Conservation (phyloP, 2,329 filamentous ascomycete species). For the Escovopsis sp. region DNA sequence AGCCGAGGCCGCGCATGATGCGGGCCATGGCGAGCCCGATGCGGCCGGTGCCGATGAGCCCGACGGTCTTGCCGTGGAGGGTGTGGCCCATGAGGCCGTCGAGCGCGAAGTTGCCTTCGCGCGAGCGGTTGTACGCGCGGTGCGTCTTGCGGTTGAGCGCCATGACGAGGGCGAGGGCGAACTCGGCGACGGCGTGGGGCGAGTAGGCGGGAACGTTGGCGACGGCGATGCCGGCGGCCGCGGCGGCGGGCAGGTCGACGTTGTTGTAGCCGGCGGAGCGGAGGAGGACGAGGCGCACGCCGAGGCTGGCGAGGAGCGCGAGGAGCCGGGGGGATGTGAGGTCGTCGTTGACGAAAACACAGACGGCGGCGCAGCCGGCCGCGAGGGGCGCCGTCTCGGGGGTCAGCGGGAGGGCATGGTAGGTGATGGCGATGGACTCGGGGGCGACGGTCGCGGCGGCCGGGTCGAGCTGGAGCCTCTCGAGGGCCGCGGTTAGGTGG, state of each 20-base stretch:
- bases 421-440: conserved; percentile 26
- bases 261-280: conserved; percentile 58
- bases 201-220: conserved; percentile 55
- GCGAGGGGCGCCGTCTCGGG: conserved; percentile 41
- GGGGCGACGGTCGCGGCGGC: conserved; percentile 10
- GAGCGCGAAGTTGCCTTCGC: conserved; percentile 53
- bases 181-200: conserved; percentile 56
- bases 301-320: conserved; percentile 33
- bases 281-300: conserved; percentile 44
- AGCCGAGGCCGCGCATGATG: conserved; percentile 52
- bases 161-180: conserved; percentile 51
- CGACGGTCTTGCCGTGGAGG: conserved; percentile 49
- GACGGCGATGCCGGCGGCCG: conserved; percentile 41
- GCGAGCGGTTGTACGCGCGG: conserved; percentile 51
- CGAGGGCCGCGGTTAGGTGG: conserved; percentile 32
- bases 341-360: conserved; percentile 54
- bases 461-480: too few relatives aligned
- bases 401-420: conserved; percentile 43
- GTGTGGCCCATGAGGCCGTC: conserved; percentile 49
- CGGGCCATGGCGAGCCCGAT: conserved; percentile 48
- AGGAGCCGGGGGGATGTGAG: conserved; percentile 36
- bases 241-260: conserved; percentile 43
- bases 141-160: conserved; percentile 55
- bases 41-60: conserved; percentile 48
- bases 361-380: conserved; percentile 39